Base-by-base conservation (phyloP, 352 stramenopile genomes). In the Aphanomyces cochlioides region DNA sequence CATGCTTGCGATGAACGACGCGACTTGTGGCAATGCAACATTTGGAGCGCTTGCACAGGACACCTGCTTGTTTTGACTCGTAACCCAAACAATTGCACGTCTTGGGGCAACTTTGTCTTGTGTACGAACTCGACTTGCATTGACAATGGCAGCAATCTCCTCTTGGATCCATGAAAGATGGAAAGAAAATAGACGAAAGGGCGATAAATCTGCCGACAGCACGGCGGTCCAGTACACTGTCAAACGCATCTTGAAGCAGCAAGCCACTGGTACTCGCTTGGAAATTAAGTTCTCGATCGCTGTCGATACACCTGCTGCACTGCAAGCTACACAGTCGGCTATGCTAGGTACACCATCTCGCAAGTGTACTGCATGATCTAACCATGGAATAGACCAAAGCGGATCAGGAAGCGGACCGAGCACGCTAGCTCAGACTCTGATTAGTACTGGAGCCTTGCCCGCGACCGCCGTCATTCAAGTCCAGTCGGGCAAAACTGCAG, bases 371-470 rank as follows among this genome's bases (percentile, higher is more conserved):
- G 1, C 1, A 12, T 58, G 17, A 58, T 58, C 50, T 53, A 19
- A 58, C 36, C 50, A 37, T 58, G 50, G 50, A n/a, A 37, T 61
- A 61, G 54, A 28, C 8, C 54, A 61, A 61, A 61, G 54, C 36
- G 54, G 15, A 13, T 3, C 6, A n/a, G 54, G 54, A 17, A 40
- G 15, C 15, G 7, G 28, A 37, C 8, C 54, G 17, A 45, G 28
- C 28, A 1, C 54, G 6, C 21, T 61, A 37, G 54, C 54, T n/a
- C 39, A 28, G 2, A 37, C 54, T 13, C 3, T 61, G 17, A 37
- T 61, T 17, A 7, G 28, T 21, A 40, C 54, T 38, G 54, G 54
- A 39, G 54, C 43, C 19, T n/a, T 61, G 12, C 6, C 54, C 10
- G 21, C 17, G 10, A 37, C 28, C 28, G 5, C 54, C 28, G 17